phyloP scores from a whole-genome alignment of 1,284 basidiomycete species.

The Ustilago trichophora region DNA sequence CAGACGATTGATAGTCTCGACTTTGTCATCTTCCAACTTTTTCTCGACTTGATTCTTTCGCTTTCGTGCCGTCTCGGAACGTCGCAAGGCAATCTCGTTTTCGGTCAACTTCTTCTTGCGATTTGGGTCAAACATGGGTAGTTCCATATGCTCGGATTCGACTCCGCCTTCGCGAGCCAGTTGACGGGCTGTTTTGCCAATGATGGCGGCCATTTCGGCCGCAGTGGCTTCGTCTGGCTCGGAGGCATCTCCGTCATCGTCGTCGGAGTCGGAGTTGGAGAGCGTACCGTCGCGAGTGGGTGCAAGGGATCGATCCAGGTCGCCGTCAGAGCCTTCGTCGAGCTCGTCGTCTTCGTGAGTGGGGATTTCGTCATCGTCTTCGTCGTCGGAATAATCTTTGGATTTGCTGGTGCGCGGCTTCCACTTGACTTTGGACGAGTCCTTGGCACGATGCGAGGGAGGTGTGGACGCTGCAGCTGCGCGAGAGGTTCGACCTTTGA shows the following conservation, averaged over 20 bases:
- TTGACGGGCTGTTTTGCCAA: slow-evolving; percentile 62
- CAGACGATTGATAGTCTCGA: slow-evolving; percentile 84
- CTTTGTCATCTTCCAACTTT: slow-evolving; percentile 91
- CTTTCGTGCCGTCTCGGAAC: slow-evolving; percentile 86
- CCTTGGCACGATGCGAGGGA: slow-evolving; percentile 14
- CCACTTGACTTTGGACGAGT: slow-evolving; percentile 39
- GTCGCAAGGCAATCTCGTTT: slow-evolving; percentile 79
- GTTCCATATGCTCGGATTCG: slow-evolving; percentile 49
- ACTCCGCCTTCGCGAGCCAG: slow-evolving; percentile 50
- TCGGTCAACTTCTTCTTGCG: slow-evolving; percentile 80
- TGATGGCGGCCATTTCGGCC: slow-evolving; percentile 26
- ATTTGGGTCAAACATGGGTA: slow-evolving; percentile 68
- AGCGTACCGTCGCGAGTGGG: slow-evolving; percentile 7
- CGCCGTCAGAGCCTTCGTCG: slow-evolving; percentile 6
- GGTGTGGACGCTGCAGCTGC: no score
- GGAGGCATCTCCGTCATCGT: slow-evolving; percentile 13
- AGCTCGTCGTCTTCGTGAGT: slow-evolving; percentile 6
- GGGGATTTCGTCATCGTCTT: slow-evolving; percentile 25
- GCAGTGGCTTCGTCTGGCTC: slow-evolving; percentile 46
- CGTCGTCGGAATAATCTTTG: slow-evolving; percentile 22
- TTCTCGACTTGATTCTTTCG: slow-evolving; percentile 86
- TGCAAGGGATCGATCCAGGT: no score
- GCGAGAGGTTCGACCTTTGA: no score
- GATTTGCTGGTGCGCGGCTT: slow-evolving; percentile 17
- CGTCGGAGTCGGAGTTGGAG: slow-evolving; percentile 4